Percentiles rank a stretch among this genome's conserved stretches.
Evolutionary conservation across 192 early-diverging fungal genomes (phyloP).

Genomic region (Dissophora globulifera): DNA sequence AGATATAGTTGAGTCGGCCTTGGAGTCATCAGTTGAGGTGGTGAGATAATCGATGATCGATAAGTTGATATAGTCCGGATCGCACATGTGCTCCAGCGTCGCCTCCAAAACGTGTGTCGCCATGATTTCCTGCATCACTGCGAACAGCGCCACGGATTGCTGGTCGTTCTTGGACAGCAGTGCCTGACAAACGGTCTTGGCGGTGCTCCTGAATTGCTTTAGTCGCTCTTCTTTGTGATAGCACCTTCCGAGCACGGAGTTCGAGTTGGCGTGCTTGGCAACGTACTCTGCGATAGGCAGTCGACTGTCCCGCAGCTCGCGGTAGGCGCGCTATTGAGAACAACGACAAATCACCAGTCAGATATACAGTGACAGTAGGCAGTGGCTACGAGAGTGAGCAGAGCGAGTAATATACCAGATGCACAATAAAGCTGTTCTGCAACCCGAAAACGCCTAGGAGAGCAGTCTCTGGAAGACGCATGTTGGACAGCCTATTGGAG

Average conservation of each 20-base stretch:
- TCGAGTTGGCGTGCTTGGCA: conserved; percentile 45
- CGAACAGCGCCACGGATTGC: conserved; percentile 51
- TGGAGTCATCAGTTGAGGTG: background rate
- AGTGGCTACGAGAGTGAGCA: too few relatives aligned
- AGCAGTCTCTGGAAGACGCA: conserved; percentile 58
- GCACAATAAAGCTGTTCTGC: conserved; percentile 66
- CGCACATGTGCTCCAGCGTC: conserved; percentile 55
- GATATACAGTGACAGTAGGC: too few relatives aligned
- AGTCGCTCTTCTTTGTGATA: conserved; percentile 53
- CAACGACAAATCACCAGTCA: background rate
- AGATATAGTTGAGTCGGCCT: background rate
- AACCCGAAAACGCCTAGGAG: conserved; percentile 60
- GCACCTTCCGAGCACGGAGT: conserved; percentile 57
- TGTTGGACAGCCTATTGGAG: conserved; percentile 29
- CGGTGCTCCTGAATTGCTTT: conserved; percentile 54
- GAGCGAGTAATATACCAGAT: conserved; percentile 68
- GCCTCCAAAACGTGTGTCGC: conserved; percentile 59
- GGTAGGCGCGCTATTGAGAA: conserved; percentile 50
- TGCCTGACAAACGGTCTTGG: conserved; percentile 48
- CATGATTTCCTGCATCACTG: conserved; percentile 62
- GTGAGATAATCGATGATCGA: conserved; percentile 60
- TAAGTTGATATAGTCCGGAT: conserved; percentile 65
- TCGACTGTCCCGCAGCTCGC: conserved; percentile 52
- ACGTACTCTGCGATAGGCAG: conserved; percentile 55
- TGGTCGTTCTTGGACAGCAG: conserved; percentile 55